Evolutionary conservation across 176 grass and related monocot genomes (phyloP), one percentile per base, ranked within the genome.

Genomic region (Elaeis guineensis): DNA sequence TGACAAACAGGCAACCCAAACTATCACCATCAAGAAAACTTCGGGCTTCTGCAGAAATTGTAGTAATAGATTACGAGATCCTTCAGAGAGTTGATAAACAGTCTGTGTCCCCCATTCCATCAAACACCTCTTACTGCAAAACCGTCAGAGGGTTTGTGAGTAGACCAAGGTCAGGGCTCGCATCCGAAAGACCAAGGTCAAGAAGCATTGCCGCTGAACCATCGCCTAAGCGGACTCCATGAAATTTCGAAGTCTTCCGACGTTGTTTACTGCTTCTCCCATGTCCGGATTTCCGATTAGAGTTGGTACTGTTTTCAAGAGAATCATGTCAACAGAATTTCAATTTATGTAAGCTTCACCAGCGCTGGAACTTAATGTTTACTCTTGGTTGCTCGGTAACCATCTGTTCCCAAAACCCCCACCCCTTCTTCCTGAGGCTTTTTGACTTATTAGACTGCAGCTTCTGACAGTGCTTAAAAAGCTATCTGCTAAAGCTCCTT

Each of bases 381-480:
- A 25, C 70, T 84, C 72, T 85, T 89, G 65, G 75, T 59, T 73
- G 79, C 23, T 72, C 93, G 72, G 69, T 91, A 97, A 18, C 87
- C 93, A 51, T 86, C 87, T 76, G 78, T 97, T 16, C 78, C 76
- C 22, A 97, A 75, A 5, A 89, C 81, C 63, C 76, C 87, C 76
- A 35, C 66, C 32, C 70, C 72, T 70, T 51, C 92, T 70, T 85
- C 81, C 56, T 77, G 84, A 57, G 62, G 16, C 63, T 59, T 76
- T n/a, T 25, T 87, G 62, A 30, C 62, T 70, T 55, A n/a, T n/a
- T n/a, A n/a, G 57, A 72, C 75, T 89, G 80, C 77, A 92, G 65
- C 70, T 67, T 63, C 81, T 83, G 51, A 78, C 88, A 64, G 32
- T 83, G 57, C 78, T 72, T 30, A 82, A 52, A 67, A 96, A 71